These are phyloP conservation scores for Esteya vermicola DNA, from an alignment of 2,329 filamentous ascomycete species.

Conservation along the genomic window DNA sequence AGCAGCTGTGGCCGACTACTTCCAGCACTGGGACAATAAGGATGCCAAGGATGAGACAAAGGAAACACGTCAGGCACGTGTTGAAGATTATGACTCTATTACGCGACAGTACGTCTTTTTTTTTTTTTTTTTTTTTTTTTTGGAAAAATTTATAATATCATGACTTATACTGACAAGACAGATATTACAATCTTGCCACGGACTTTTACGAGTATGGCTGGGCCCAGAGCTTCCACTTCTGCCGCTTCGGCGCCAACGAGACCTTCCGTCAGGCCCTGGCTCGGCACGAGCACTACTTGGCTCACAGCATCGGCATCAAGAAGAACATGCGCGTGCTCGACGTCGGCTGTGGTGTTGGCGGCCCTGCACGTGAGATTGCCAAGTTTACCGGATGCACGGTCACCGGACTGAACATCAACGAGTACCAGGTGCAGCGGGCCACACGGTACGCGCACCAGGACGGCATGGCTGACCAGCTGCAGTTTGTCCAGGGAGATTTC, in stretches of 20 bases:
- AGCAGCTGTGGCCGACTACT: slow-evolving; percentile 78
- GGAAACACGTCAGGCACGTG: not conserved
- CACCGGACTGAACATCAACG: slow-evolving; percentile 94
- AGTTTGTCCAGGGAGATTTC: slow-evolving; percentile 90
- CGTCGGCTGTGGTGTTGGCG: slow-evolving; percentile 93
- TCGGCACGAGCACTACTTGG: slow-evolving; percentile 95
- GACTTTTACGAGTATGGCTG: slow-evolving; percentile 95
- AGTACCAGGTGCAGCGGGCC: slow-evolving; percentile 97
- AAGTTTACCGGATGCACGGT: slow-evolving; percentile 88
- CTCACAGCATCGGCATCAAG: slow-evolving; percentile 72
- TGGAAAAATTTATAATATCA: too few relatives aligned
- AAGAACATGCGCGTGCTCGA: slow-evolving; percentile 84
- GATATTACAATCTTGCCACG: too few relatives aligned
- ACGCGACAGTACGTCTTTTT: not conserved
- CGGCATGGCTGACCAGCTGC: slow-evolving; percentile 63
- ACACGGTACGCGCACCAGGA: slow-evolving; percentile 72
- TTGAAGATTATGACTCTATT: not conserved
- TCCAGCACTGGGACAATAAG: slow-evolving; percentile 94
- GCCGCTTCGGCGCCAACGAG: slow-evolving; percentile 78
- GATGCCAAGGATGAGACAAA: slow-evolving; percentile 22
- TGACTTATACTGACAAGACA: too few relatives aligned
- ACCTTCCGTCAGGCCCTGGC: slow-evolving; percentile 83
- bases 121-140: not conserved
- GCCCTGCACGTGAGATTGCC: slow-evolving; percentile 87
- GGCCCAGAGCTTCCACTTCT: slow-evolving; percentile 96